These are phyloP conservation scores for Solanum chmielewskii DNA, from an alignment of 257 asterid genomes.

Conservation along the genomic window DNA sequence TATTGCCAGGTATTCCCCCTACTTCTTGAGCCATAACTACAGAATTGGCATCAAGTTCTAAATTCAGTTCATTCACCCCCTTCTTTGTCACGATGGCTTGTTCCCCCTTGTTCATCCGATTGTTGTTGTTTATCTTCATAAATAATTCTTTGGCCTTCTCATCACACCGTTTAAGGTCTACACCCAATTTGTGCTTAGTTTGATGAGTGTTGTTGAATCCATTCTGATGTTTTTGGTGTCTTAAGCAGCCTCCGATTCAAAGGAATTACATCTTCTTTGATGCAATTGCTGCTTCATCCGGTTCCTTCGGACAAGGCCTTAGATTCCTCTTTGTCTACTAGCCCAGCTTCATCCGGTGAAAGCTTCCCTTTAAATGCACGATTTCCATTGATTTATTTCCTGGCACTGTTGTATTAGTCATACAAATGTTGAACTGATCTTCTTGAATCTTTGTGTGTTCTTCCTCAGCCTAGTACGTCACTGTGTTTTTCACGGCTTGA, in stretches of 20 bases:
- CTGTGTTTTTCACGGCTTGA: background rate
- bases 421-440: background rate
- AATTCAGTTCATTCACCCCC: background rate
- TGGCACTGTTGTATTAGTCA: background rate
- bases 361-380: background rate
- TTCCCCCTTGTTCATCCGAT: background rate
- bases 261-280: background rate
- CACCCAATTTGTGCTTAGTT: background rate
- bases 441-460: background rate
- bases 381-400: background rate
- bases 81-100: background rate
- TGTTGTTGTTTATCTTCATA: background rate
- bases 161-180: background rate
- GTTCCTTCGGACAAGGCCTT: background rate
- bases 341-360: no score
- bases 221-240: background rate
- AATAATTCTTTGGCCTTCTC: background rate
- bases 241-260: background rate
- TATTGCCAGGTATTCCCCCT: background rate
- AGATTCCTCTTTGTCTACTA: background rate
- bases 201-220: background rate
- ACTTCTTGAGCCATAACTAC: background rate
- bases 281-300: background rate
- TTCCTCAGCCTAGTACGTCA: background rate
- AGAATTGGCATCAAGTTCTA: background rate